Conservation (phyloP, 352 stramenopile species). For the Peronospora tabacina region DNA sequence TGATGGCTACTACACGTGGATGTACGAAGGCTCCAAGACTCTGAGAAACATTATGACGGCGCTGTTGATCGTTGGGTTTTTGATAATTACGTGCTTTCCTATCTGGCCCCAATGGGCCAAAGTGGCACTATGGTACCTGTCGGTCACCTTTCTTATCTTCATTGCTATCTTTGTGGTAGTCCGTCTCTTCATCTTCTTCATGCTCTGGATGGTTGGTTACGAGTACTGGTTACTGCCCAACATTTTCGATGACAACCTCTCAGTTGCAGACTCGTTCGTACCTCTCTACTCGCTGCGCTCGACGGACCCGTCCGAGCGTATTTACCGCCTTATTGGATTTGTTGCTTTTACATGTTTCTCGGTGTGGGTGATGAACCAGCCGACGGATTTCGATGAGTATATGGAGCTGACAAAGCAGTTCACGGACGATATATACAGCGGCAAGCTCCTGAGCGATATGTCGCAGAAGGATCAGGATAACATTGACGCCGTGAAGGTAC, state of each 20-base stretch:
- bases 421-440: constrained; percentile 98
- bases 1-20: constrained; percentile 98
- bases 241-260: constrained; percentile 98
- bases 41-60: constrained; percentile 96
- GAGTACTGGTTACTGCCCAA: constrained; percentile 99
- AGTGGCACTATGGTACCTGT: constrained; percentile 97
- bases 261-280: constrained; percentile 97
- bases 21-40: constrained; percentile 97
- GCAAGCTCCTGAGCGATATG: constrained; percentile 97
- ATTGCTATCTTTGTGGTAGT: constrained; percentile 95
- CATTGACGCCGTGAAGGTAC: constrained; percentile 94
- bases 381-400: constrained; percentile 99
- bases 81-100: constrained; percentile 97
- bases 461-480: constrained; percentile 96
- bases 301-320: constrained; percentile 88
- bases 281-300: constrained; percentile 87
- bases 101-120: constrained; percentile 99
- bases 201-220: constrained; percentile 92
- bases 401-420: constrained; percentile 98
- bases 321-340: constrained; percentile 91
- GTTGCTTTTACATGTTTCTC: constrained; percentile 93
- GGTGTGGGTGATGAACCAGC: constrained; percentile 97
- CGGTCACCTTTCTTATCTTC: constrained; percentile 97
- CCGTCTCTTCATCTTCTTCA: constrained; percentile 93
- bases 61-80: constrained; percentile 94